These are phyloP conservation scores for Phytophthora colocasiae DNA, from an alignment of 352 stramenopile species.

Conservation along the genomic window DNA sequence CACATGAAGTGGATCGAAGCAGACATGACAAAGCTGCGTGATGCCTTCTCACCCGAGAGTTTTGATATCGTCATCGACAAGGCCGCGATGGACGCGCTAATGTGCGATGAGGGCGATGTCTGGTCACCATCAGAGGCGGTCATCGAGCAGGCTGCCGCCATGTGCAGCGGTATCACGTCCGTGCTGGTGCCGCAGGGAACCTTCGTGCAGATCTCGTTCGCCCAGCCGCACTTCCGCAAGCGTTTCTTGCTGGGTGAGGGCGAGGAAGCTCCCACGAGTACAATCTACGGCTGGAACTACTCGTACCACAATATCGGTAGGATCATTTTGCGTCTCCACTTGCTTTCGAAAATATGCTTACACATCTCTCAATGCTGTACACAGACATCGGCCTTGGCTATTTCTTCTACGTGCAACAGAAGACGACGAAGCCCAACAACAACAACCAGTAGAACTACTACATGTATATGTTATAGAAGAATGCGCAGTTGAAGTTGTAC, in stretches of 20 bases:
- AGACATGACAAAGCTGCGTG: constrained; percentile 63
- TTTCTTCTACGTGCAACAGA: constrained; percentile 36
- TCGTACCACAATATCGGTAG: constrained; percentile 62
- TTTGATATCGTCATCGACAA: constrained; percentile 90
- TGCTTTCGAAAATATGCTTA: not conserved
- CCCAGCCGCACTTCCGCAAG: constrained; percentile 84
- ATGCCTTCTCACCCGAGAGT: constrained; percentile 41
- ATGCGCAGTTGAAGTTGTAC: constrained; percentile 11
- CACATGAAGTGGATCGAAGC: constrained; percentile 64
- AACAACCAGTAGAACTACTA: constrained; percentile 18
- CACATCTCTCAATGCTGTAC: too few species aligned
- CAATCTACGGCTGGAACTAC: constrained; percentile 55
- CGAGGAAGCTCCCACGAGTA: constrained; percentile 37
- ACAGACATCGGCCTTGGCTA: not conserved
- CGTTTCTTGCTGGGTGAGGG: constrained; percentile 60
- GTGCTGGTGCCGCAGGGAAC: constrained; percentile 53
- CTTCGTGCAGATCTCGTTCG: constrained; percentile 85
- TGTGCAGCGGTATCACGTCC: constrained; percentile 57
- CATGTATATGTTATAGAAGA: too few species aligned
- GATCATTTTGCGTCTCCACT: not conserved
- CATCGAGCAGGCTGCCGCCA: constrained; percentile 54
- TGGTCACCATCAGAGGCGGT: constrained; percentile 69
- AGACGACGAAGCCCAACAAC: constrained; percentile 40
- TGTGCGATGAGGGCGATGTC: constrained; percentile 77
- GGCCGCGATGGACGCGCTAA: constrained; percentile 85